phyloP scores from a whole-genome alignment of 768 basidiomycete species.

The Cytidiella melzeri region DNA sequence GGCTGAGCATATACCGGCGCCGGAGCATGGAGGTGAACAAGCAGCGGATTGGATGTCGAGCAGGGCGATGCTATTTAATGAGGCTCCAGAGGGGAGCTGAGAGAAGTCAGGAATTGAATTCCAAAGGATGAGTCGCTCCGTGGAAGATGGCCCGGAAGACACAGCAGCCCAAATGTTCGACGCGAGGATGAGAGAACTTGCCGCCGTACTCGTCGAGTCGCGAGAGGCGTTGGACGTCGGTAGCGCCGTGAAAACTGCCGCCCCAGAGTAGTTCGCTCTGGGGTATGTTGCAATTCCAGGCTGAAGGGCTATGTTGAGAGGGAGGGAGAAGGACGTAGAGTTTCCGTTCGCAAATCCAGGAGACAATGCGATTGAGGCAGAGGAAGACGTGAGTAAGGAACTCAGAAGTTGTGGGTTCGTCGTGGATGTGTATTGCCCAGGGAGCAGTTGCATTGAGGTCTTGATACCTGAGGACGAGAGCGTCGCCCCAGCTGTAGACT shows the following conservation, averaged over 20 bases:
- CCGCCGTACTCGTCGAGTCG: constrained; percentile 40
- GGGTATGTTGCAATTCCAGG: constrained; percentile 68
- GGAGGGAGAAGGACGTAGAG: constrained; percentile 44
- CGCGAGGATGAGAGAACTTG: constrained; percentile 62
- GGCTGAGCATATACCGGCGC: constrained; percentile 64
- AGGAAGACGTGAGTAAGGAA: constrained; percentile 56
- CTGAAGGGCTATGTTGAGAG: constrained; percentile 59
- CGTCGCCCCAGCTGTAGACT: constrained; percentile 58
- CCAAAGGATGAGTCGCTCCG: constrained; percentile 66
- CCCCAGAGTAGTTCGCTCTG: constrained; percentile 56
- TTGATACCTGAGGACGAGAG: constrained; percentile 50
- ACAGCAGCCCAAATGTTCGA: constrained; percentile 66
- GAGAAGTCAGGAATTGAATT: constrained; percentile 69
- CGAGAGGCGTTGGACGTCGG: constrained; percentile 43
- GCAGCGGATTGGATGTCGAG: constrained; percentile 65
- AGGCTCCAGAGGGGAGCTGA: constrained; percentile 51
- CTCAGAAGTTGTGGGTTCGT: constrained; percentile 72
- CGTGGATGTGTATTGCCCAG: constrained; percentile 67
- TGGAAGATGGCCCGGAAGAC: constrained; percentile 39
- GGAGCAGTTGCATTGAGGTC: constrained; percentile 57
- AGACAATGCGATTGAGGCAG: constrained; percentile 50
- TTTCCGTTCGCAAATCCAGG: constrained; percentile 59
- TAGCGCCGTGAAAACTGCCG: constrained; percentile 52
- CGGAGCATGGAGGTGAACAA: constrained; percentile 73
- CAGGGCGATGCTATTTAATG: constrained; percentile 46